phyloP scores from a whole-genome alignment of 2,329 filamentous ascomycete genomes.

The Fusarium tjaetaba region DNA sequence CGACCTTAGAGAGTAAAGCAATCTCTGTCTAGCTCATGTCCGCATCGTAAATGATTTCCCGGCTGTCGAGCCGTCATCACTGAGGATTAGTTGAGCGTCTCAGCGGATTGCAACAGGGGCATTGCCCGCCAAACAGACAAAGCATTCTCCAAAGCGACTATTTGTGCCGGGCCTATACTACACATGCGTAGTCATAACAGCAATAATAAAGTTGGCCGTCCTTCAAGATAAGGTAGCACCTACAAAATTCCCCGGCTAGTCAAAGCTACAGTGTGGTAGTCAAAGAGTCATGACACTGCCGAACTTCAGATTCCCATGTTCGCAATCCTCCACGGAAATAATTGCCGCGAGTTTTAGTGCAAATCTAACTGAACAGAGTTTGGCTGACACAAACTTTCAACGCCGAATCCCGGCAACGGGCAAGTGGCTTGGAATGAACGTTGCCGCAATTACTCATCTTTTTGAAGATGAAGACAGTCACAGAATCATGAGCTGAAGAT shows the following conservation, averaged over 20 bases:
- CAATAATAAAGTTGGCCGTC: neutral
- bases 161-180: too few species aligned
- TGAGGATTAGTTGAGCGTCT: too few species aligned
- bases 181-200: too few species aligned
- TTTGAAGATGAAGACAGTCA: fast-evolving
- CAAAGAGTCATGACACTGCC: neutral
- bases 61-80: too few species aligned
- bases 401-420: neutral
- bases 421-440: neutral
- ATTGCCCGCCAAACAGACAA: too few species aligned
- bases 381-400: neutral
- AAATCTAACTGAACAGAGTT: neutral
- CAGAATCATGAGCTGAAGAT: fast-evolving
- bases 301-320: neutral
- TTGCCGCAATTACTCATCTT: neutral
- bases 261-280: neutral
- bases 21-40: too few species aligned
- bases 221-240: neutral
- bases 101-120: too few species aligned
- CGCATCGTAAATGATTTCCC: too few species aligned
- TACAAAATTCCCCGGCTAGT: neutral
- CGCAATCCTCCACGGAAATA: neutral
- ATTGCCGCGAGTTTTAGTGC: neutral
- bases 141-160: too few species aligned
- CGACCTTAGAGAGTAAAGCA: too few species aligned